A percentile compares a stretch with the other conserved stretches of the same genome.
These are phyloP conservation scores for Cladophialophora bantiana DNA, from an alignment of 2,329 filamentous ascomycete genomes.

Conservation along the genomic window DNA sequence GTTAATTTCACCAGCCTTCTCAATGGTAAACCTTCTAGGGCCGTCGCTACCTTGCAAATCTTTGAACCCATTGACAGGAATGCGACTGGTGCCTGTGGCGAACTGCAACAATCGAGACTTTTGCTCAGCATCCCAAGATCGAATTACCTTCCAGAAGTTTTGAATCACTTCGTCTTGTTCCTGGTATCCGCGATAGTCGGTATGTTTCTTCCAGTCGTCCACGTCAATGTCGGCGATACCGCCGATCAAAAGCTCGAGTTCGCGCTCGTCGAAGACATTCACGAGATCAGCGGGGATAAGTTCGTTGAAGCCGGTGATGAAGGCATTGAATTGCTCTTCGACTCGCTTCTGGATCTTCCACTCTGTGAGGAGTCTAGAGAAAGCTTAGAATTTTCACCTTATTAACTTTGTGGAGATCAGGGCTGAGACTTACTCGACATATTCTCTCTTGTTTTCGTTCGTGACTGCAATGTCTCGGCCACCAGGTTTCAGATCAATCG, in stretches of 20 bases:
- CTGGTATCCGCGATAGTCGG: constrained; percentile 97
- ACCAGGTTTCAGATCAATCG: constrained; percentile 89
- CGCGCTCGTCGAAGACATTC: constrained; percentile 98
- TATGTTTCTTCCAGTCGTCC: constrained; percentile 99
- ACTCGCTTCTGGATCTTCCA: constrained; percentile 99
- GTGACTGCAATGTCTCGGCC: constrained; percentile 94
- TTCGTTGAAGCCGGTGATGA: constrained; percentile 97
- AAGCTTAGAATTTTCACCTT: constrained; percentile 25
- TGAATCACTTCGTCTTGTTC: constrained; percentile 97
- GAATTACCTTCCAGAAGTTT: constrained; percentile 96
- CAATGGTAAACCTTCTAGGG: constrained; percentile 93
- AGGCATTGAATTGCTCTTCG: constrained; percentile 96
- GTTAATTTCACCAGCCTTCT: constrained; percentile 89
- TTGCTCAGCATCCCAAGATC: constrained; percentile 97
- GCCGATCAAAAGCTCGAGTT: constrained; percentile 93
- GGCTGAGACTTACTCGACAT: constrained; percentile 74
- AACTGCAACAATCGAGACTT: constrained; percentile 97
- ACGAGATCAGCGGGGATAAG: constrained; percentile 95
- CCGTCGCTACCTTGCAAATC: constrained; percentile 97
- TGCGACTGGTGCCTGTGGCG: constrained; percentile 94
- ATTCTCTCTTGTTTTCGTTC: constrained; percentile 99
- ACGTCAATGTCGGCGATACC: constrained; percentile 99
- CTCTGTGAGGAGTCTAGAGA: constrained; percentile 81
- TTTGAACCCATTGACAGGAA: constrained; percentile 99
- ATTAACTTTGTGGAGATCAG: background rate